These are phyloP conservation scores for Pyrus betulifolia DNA, from an alignment of 306 rosid species.

Conservation along the genomic window DNA sequence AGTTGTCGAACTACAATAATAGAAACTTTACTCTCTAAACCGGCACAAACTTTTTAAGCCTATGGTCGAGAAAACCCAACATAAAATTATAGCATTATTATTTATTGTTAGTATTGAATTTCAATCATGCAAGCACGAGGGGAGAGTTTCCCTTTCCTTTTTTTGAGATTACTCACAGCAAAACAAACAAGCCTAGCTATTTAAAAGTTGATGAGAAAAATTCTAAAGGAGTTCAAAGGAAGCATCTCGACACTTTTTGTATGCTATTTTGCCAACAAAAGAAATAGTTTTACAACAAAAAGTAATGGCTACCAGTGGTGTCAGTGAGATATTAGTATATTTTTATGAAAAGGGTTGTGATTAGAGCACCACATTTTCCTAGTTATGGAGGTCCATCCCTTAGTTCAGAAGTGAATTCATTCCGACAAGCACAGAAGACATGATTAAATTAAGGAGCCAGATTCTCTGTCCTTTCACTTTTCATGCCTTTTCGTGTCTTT, in stretches of 20 bases:
- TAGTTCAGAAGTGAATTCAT: not conserved
- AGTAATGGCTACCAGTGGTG: conserved; percentile 23
- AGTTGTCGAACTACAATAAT: rapidly evolving
- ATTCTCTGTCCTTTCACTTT: too few relatives aligned
- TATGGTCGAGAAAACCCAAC: conserved; percentile 13
- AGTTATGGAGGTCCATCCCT: not conserved
- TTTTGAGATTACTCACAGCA: conserved; percentile 25
- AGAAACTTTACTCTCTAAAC: too few relatives aligned
- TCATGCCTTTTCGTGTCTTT: too few relatives aligned
- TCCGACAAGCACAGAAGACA: not conserved
- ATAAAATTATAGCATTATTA: not conserved
- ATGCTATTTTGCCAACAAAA: conserved; percentile 52
- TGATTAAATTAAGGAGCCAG: not conserved
- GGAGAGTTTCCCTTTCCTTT: conserved; percentile 13
- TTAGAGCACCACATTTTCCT: not conserved
- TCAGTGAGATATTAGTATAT: conserved; percentile 19
- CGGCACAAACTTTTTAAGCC: not conserved
- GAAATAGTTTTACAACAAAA: conserved; percentile 25
- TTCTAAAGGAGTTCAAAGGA: conserved; percentile 16
- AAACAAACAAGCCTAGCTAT: conserved; percentile 12
- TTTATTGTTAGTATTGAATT: conserved; percentile 1
- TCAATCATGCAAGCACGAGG: conserved; percentile 60
- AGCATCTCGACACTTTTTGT: conserved; percentile 40
- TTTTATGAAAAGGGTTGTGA: not conserved
- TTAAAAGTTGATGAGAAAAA: conserved; percentile 13